Evolutionary conservation across 139 green algal species (phyloP).

Genomic region (Chara braunii): DNA sequence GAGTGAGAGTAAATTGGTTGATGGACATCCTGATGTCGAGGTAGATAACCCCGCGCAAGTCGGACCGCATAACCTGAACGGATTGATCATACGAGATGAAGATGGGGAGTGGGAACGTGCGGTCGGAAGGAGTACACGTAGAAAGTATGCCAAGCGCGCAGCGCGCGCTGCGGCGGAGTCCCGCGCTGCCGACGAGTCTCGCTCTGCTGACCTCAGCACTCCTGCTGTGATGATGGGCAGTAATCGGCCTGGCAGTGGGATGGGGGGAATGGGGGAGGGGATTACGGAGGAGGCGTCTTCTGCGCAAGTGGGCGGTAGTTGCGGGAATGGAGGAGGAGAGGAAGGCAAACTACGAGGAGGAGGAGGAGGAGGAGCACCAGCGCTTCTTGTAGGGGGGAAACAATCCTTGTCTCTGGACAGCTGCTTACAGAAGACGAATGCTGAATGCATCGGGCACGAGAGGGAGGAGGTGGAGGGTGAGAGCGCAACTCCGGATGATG

Average conservation of each 20-base stretch:
- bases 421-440: too few species aligned
- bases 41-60: too few species aligned
- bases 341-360: slow-evolving; percentile 14
- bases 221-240: too few species aligned
- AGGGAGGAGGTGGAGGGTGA: slow-evolving; percentile 8
- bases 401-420: too few species aligned
- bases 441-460: too few species aligned
- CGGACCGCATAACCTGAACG: too few species aligned
- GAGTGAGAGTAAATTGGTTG: too few species aligned
- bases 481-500: neutral
- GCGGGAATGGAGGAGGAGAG: neutral
- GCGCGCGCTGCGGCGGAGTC: neutral
- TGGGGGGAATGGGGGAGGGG: neutral
- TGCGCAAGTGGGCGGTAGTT: neutral
- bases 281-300: neutral
- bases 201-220: too few species aligned
- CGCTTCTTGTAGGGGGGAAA: too few species aligned
- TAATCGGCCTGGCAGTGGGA: slow-evolving; percentile 1
- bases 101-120: slow-evolving; percentile 11
- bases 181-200: too few species aligned
- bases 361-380: slow-evolving; percentile 10
- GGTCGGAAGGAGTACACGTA: slow-evolving; percentile 2
- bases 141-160: neutral
- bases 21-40: too few species aligned
- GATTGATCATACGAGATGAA: too few species aligned